Evolutionary conservation across 106 monocot genomes (phyloP).

Genomic region (Gastrodia elata): DNA sequence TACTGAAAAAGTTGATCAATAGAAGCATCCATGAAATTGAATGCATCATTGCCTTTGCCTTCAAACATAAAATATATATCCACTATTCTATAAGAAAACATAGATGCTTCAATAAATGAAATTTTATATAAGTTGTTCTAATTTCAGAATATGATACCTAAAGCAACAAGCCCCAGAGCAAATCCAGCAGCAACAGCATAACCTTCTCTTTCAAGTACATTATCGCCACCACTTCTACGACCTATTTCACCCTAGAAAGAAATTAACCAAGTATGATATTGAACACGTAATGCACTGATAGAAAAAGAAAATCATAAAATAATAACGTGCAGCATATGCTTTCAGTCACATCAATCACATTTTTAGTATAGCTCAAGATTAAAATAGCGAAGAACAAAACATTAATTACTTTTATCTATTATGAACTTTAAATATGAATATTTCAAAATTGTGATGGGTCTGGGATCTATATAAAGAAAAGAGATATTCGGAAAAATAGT

Average conservation of each 20-base stretch:
- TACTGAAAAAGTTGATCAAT: conserved; percentile 81
- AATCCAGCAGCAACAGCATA: conserved; percentile 98
- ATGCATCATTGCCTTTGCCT: conserved; percentile 71
- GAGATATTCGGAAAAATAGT: too few relatives aligned
- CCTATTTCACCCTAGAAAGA: conserved; percentile 79
- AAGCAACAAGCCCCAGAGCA: conserved; percentile 89
- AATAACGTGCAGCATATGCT: too few relatives aligned
- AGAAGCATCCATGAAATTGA: conserved; percentile 67
- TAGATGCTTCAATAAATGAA: background rate
- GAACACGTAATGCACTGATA: background rate
- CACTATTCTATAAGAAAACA: background rate
- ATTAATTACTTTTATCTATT: too few relatives aligned
- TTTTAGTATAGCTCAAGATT: too few relatives aligned
- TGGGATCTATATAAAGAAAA: too few relatives aligned
- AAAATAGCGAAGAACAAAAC: too few relatives aligned
- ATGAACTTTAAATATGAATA: too few relatives aligned
- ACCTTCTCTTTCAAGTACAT: conserved; percentile 98
- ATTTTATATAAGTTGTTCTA: background rate
- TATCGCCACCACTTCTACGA: conserved; percentile 90
- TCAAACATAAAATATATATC: background rate
- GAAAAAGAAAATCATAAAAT: background rate
- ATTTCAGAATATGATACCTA: conserved; percentile 35
- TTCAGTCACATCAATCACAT: too few relatives aligned
- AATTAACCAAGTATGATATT: background rate
- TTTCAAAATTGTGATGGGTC: too few relatives aligned